Evolutionary conservation across 345 rosid species (phyloP).

Genomic region (Limnanthes douglasii): DNA sequence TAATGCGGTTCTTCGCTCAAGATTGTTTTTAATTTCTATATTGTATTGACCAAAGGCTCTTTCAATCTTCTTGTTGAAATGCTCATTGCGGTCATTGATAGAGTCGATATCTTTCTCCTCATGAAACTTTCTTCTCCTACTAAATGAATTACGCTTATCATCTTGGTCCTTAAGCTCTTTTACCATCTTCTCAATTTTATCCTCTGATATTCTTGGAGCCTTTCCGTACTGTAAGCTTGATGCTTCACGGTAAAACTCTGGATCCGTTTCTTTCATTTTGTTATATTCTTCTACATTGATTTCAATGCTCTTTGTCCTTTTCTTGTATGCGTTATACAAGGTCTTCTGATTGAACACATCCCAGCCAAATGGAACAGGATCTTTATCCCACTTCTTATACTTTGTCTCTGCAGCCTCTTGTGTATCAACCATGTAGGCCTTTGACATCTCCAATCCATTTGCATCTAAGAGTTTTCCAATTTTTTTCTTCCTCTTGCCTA

Average conservation of each 20-base stretch:
- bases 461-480: conserved; percentile 86
- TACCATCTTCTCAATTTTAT: conserved; percentile 74
- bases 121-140: conserved; percentile 79
- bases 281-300: conserved; percentile 75
- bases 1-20: conserved; percentile 95
- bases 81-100: conserved; percentile 96
- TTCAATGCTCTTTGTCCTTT: conserved; percentile 59
- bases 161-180: conserved; percentile 70
- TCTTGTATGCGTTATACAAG: conserved; percentile 76
- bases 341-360: conserved; percentile 94
- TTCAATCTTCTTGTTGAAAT: conserved; percentile 97
- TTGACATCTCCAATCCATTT: conserved; percentile 75
- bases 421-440: conserved; percentile 82
- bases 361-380: conserved; percentile 92
- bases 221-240: conserved; percentile 87
- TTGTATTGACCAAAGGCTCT: conserved; percentile 96
- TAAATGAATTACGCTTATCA: conserved; percentile 59
- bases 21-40: conserved; percentile 87
- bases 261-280: conserved; percentile 94
- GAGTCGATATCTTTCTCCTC: conserved; percentile 97
- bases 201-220: conserved; percentile 77
- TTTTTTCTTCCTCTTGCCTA: conserved; percentile 74
- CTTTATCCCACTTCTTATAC: conserved; percentile 95
- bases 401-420: conserved; percentile 82
- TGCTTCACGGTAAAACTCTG: conserved; percentile 94